Base-by-base conservation (phyloP, 2,329 filamentous ascomycete species). In the Orbilia blumenaviensis region DNA sequence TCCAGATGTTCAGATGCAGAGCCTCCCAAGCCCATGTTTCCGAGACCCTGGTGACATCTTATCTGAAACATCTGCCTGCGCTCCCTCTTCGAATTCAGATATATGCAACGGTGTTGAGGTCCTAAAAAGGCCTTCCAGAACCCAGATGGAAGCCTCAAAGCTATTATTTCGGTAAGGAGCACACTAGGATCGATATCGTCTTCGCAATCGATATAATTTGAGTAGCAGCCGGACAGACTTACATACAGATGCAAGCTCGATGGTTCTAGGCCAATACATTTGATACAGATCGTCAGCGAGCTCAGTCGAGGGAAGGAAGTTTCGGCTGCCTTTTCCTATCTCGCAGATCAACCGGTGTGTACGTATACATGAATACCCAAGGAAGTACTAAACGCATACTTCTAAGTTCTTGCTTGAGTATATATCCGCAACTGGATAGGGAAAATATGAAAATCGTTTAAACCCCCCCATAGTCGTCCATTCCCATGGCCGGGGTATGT, bases 21-120 rank as follows among this genome's bases (percentile, higher is more conserved):
- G 63, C 63, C 63, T 67, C 63, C n/a, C 38, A 36, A 56, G 16
- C 18, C 12, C 29, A 23, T 27, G 5, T n/a, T 16, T 18, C 63
- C n/a, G 16, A 44, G 38, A 12, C 27, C 42, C n/a, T 56, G 21
- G 29, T 16, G 16, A 38, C 21, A 56, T 34, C 21, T 25, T 62
- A 69, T 52, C 56, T 62, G 66, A 69, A 69, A 69, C 66, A 62
- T 54, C 27, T 48, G 36, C 36, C 54, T 44, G 42, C 27, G 36
- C 38, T 36, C 48, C 18, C 27, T 23, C 25, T 29, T 42, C n/a
- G 14, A 50, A 32, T 25, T 18, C 2, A 32, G 25, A 6, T 23
- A 21, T 16, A 9, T 23, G 25, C 3, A 7, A 29, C 12, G 9
- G 14, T 50, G 32, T 48, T 23, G 27, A 48, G 21, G 23, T 50